Evolutionary conservation across 305 asterid genomes (phyloP), one percentile per base, ranked within the genome.

Genomic region (Fraxinus paxiana): DNA sequence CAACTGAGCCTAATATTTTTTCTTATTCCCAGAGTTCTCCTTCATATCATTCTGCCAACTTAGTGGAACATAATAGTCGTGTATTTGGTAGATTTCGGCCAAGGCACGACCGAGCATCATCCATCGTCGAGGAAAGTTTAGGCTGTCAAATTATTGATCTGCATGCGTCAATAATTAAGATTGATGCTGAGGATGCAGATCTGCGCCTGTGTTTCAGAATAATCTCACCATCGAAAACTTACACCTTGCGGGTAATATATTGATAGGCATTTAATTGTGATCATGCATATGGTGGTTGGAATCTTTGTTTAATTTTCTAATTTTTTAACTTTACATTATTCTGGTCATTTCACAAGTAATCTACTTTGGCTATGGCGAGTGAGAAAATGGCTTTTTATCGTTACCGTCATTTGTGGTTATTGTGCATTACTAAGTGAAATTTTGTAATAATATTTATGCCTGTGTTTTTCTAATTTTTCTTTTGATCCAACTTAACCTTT

Each of bases 171-270:
- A 94, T 95, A 74, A 92, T 96, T 74, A 96, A 96, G 90, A 86
- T 90, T 74, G 99, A 96, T 84, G 98, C 97, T 34, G 99, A 96
- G 82, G 99, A 96, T 86, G 81, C 94, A 79, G 98, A 96, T 88
- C 82, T 96, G 85, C 92, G 98, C 82, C 92, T 96, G 26, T 96
- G 99, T 90, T 96, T 96, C 92, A 88, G 99, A 87, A 88, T 96
- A 83, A 96, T 96, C 82, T 96, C 99, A 34, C 99, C 99, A 43
- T 82, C 84, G 35, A 92, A 94, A 88, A 90, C 93, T 73, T 94
- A 88, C 83, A 96, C 98, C 35, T 89, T 96, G 84, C 98, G 93
- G 97, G 99, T 92, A 87, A 70, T 72, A 76, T 37, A 38, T 30
- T 80, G 67, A 73, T 10, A 76, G 33, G 51, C 80, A 76, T 48